A percentile compares a stretch with the other conserved stretches of the same genome.
Evolutionary conservation across 208 protist species (phyloP).

Genomic region (Leishmania braziliensis): DNA sequence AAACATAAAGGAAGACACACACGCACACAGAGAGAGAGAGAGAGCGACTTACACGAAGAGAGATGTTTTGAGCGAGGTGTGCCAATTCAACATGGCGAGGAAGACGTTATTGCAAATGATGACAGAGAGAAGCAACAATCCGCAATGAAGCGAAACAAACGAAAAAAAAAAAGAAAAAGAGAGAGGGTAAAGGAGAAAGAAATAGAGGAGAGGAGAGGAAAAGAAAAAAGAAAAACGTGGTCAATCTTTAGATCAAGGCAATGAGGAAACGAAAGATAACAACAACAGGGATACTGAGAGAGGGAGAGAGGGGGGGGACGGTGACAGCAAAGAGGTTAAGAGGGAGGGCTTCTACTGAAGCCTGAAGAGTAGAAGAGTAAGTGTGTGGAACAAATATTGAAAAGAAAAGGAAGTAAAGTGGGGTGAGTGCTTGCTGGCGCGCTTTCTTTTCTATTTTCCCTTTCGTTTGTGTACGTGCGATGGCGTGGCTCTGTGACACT

Average conservation of each 20-base stretch:
- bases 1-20: neutral
- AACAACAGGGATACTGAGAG: neutral
- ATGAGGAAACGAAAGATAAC: neutral
- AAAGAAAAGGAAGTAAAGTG: neutral
- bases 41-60: neutral
- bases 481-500: neutral
- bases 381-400: neutral
- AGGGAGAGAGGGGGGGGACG: slow-evolving; percentile 2
- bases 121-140: neutral
- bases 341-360: neutral
- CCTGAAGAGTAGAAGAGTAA: neutral
- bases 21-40: neutral
- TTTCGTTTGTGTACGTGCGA: neutral
- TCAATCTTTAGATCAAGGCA: neutral
- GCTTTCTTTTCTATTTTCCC: neutral
- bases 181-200: neutral
- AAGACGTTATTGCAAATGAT: neutral
- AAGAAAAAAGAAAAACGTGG: neutral
- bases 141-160: neutral
- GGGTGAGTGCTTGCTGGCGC: neutral
- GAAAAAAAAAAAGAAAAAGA: neutral
- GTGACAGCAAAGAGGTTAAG: slow-evolving; percentile 1
- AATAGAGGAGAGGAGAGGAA: neutral
- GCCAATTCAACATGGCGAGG: neutral
- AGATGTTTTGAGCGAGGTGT: neutral